Conservation (phyloP, 139 green algal species). For the Chlamydomonas schloesseri region DNA sequence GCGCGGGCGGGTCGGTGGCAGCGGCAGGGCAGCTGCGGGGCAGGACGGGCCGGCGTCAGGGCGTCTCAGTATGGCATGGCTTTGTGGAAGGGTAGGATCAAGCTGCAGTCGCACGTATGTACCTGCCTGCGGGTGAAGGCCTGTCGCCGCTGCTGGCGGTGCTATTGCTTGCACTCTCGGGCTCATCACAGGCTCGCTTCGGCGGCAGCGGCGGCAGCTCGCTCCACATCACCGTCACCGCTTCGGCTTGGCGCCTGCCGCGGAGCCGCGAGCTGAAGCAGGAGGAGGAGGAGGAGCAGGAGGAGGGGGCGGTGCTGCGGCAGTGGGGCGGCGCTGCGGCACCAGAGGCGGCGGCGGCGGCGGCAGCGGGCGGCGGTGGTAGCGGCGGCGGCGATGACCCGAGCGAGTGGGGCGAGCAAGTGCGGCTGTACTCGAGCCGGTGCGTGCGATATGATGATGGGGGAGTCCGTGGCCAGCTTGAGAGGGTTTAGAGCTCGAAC, state of each 20-base stretch:
- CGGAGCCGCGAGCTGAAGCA: too few relatives aligned
- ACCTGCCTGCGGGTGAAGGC: too few relatives aligned
- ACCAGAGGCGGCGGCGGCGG: neutral
- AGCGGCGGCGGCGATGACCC: neutral
- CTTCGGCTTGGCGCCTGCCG: neutral
- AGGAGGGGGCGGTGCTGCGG: neutral
- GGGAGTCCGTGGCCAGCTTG: too few relatives aligned
- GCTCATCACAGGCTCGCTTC: conserved; percentile 6
- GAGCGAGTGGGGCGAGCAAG: neutral
- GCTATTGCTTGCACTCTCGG: too few relatives aligned
- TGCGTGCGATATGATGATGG: too few relatives aligned
- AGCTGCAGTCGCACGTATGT: too few relatives aligned
- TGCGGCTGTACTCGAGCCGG: conserved; percentile 20
- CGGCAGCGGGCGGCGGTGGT: neutral
- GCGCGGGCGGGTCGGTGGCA: too few relatives aligned
- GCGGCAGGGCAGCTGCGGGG: too few relatives aligned
- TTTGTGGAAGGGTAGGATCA: too few relatives aligned
- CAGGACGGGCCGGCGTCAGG: neutral
- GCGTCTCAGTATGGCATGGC: too few relatives aligned
- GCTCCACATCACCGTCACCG: conserved; percentile 3
- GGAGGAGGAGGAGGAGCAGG: neutral
- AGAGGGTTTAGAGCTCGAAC: too few relatives aligned
- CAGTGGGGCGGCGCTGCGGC: neutral
- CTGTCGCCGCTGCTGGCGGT: too few relatives aligned
- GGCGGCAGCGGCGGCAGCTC: conserved; percentile 42